A percentile compares a stretch with the other conserved stretches of the same genome.
These are phyloP conservation scores for Dendrobium huoshanense DNA, from an alignment of 106 monocot species.

Conservation along the genomic window DNA sequence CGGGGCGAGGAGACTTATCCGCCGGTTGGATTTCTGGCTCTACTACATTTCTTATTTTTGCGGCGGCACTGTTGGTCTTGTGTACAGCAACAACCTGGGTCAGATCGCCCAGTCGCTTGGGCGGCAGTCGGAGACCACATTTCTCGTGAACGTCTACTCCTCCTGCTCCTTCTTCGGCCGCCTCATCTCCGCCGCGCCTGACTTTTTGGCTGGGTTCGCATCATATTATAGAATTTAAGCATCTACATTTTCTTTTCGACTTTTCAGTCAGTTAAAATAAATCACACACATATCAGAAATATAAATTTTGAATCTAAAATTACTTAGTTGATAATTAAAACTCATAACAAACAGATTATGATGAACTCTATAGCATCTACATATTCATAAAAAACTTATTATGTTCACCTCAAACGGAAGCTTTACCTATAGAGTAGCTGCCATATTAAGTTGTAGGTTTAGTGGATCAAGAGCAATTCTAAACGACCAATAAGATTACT, in stretches of 20 bases:
- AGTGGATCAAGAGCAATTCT: not conserved
- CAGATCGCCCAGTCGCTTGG: conserved; percentile 80
- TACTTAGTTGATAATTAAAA: too few relatives aligned
- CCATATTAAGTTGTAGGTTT: not conserved
- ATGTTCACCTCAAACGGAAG: too few relatives aligned
- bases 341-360: too few relatives aligned
- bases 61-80: conserved; percentile 71
- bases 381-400: too few relatives aligned
- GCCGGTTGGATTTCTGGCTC: conserved; percentile 69
- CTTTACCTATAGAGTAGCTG: not conserved
- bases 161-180: conserved; percentile 91
- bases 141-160: conserved; percentile 64
- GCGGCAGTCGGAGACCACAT: conserved; percentile 25
- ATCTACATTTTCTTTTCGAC: too few relatives aligned
- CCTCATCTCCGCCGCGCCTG: conserved; percentile 58
- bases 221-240: too few relatives aligned
- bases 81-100: conserved; percentile 82
- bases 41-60: conserved; percentile 78
- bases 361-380: too few relatives aligned
- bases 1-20: conserved; percentile 29
- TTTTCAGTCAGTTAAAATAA: too few relatives aligned
- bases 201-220: conserved; percentile 52
- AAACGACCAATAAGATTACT: not conserved
- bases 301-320: too few relatives aligned
- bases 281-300: too few relatives aligned